phyloP scores from a whole-genome alignment of 2,329 filamentous ascomycete genomes.

The Aspergillus costaricaensis region DNA sequence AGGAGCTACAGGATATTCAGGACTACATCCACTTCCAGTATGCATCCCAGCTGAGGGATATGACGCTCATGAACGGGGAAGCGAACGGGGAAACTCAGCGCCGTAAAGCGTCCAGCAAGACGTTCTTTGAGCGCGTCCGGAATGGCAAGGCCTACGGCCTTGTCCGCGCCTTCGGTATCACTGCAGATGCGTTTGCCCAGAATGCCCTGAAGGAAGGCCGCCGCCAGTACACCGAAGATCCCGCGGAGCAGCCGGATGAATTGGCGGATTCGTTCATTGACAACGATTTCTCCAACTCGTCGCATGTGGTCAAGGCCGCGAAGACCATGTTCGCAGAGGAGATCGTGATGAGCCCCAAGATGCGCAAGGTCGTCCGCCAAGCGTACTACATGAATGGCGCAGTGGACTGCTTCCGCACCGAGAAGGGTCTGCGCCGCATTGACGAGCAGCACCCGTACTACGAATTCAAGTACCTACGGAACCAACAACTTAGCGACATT shows the following conservation, averaged over 20 bases:
- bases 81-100: constrained; percentile 68
- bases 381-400: constrained; percentile 81
- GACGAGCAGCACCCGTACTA: constrained; percentile 96
- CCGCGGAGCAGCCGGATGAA: constrained; percentile 75
- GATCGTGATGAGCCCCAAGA: constrained; percentile 79
- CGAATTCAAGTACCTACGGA: constrained; percentile 93
- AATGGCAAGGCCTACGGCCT: constrained; percentile 77
- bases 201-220: constrained; percentile 79
- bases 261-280: constrained; percentile 77
- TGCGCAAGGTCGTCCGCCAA: constrained; percentile 82
- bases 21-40: constrained; percentile 98
- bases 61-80: constrained; percentile 63
- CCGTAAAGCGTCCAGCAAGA: constrained; percentile 79
- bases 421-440: constrained; percentile 90
- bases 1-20: constrained; percentile 94
- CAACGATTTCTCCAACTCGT: constrained; percentile 72
- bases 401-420: constrained; percentile 85
- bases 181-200: constrained; percentile 81
- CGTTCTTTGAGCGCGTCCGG: constrained; percentile 80
- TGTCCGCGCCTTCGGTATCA: constrained; percentile 87
- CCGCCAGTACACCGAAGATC: constrained; percentile 82
- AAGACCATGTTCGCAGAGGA: constrained; percentile 91
- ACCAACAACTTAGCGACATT: constrained; percentile 80
- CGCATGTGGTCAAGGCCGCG: constrained; percentile 74
- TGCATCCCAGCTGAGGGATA: constrained; percentile 76